phyloP scores from a whole-genome alignment of 805 yeast genomes.

The Saccharomycopsis sp. region DNA sequence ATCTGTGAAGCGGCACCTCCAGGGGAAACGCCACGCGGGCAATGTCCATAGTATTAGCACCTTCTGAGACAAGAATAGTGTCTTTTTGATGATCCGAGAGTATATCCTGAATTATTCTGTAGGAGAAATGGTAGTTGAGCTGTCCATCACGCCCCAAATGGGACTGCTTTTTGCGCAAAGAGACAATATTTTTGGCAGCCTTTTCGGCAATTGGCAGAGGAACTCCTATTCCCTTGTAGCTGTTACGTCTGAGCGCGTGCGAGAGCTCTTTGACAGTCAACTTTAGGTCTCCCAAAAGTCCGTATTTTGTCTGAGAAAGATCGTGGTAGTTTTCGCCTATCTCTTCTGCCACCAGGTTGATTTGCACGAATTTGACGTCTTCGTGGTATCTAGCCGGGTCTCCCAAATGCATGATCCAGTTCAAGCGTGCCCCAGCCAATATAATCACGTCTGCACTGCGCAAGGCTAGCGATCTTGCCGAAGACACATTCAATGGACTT shows the following conservation, averaged over 20 bases:
- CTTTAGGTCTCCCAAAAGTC: conserved; percentile 51
- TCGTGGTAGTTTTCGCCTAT: conserved; percentile 11
- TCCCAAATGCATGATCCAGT: conserved; percentile 71
- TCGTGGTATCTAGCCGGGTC: conserved; percentile 43
- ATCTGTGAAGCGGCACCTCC: conserved; percentile 42
- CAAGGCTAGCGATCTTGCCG: conserved; percentile 59
- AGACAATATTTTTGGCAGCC: conserved; percentile 29
- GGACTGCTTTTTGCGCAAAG: conserved; percentile 32
- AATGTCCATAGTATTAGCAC: conserved; percentile 74
- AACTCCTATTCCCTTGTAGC: conserved; percentile 27
- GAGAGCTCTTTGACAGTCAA: conserved; percentile 34
- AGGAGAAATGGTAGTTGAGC: conserved; percentile 48
- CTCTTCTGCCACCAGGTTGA: conserved; percentile 24
- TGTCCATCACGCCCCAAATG: conserved; percentile 21
- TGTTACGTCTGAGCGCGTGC: conserved; percentile 21
- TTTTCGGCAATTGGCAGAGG: conserved; percentile 25
- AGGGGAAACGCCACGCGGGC: conserved; percentile 58
- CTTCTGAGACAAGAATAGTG: conserved; percentile 51
- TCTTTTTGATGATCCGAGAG: conserved; percentile 26
- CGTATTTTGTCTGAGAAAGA: conserved; percentile 30
- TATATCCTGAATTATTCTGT: conserved; percentile 39
- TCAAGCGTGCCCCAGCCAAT: conserved; percentile 58
- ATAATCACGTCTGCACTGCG: conserved; percentile 51
- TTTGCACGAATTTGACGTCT: conserved; percentile 46
- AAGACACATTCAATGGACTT: conserved; percentile 42